These are phyloP conservation scores for Aquilaria agallochum DNA, from an alignment of 441 rosid genomes.

Conservation along the genomic window DNA sequence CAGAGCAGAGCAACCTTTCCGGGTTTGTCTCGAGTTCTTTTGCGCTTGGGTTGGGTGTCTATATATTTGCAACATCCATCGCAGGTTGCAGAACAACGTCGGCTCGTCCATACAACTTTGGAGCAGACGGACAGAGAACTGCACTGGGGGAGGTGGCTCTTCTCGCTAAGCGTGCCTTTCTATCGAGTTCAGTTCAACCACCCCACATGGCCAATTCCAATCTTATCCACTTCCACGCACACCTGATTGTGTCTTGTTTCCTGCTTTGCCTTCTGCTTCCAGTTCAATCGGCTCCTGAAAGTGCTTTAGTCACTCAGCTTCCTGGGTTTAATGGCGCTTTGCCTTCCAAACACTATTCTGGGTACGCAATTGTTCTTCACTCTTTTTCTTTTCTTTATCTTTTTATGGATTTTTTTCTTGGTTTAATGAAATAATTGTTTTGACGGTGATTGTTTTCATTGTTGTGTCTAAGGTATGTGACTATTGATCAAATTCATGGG, in stretches of 20 bases:
- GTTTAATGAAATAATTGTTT: background rate
- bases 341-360: slow-evolving; percentile 88
- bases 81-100: no score
- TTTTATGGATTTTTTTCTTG: background rate
- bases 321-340: slow-evolving; percentile 65
- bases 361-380: slow-evolving; percentile 31
- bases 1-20: no score
- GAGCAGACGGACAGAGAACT: no score
- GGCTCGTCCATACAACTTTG: no score
- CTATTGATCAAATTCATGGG: slow-evolving; percentile 39
- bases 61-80: no score
- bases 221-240: slow-evolving; percentile 13
- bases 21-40: no score
- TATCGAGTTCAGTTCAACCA: background rate
- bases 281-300: slow-evolving; percentile 47
- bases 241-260: slow-evolving; percentile 7
- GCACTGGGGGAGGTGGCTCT: no score
- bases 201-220: slow-evolving; percentile 15
- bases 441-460: background rate
- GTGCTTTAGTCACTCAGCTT: slow-evolving; percentile 50
- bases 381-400: background rate
- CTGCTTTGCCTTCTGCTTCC: slow-evolving; percentile 17
- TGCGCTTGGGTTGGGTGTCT: no score
- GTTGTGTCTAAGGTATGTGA: slow-evolving; percentile 51
- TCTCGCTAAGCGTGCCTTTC: no score